These are phyloP conservation scores for Evernia prunastri DNA, from an alignment of 495 filamentous ascomycete species.

Conservation along the genomic window DNA sequence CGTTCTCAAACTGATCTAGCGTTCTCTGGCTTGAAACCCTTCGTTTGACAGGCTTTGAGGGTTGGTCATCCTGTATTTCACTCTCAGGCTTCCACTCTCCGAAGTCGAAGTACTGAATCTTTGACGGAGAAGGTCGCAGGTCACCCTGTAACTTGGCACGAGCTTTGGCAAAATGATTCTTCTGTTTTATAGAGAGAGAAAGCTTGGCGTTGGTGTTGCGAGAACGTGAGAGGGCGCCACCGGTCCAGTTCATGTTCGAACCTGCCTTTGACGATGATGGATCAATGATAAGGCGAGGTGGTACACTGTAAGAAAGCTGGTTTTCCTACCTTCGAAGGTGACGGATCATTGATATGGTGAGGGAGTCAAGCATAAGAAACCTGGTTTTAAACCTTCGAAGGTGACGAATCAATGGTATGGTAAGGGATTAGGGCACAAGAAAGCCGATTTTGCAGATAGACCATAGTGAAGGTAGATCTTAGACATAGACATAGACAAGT, in stretches of 20 bases:
- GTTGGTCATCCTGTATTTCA: neutral
- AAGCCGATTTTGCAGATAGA: neutral
- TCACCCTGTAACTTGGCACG: conserved; percentile 17
- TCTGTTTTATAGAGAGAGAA: conserved; percentile 21
- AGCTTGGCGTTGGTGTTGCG: conserved; percentile 21
- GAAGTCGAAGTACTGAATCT: conserved; percentile 14
- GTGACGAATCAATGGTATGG: too few species aligned
- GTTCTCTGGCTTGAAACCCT: conserved; percentile 10
- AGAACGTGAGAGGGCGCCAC: conserved; percentile 25
- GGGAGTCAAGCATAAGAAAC: too few species aligned
- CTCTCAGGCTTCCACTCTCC: conserved; percentile 9
- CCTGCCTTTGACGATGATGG: neutral
- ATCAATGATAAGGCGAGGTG: neutral
- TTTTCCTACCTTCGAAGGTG: too few species aligned
- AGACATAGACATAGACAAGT: too few species aligned
- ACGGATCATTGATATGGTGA: too few species aligned
- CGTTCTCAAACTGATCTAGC: conserved; percentile 19
- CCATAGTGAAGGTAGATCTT: neutral
- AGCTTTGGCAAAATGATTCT: conserved; percentile 27
- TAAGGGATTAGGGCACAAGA: too few species aligned
- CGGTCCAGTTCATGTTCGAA: conserved; percentile 27
- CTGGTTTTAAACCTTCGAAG: too few species aligned
- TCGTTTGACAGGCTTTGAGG: neutral
- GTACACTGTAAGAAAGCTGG: neutral
- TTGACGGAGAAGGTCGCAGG: conserved; percentile 1